These are phyloP conservation scores for Aspergillus sp. DNA, from an alignment of 2,329 filamentous ascomycete genomes.

Conservation along the genomic window DNA sequence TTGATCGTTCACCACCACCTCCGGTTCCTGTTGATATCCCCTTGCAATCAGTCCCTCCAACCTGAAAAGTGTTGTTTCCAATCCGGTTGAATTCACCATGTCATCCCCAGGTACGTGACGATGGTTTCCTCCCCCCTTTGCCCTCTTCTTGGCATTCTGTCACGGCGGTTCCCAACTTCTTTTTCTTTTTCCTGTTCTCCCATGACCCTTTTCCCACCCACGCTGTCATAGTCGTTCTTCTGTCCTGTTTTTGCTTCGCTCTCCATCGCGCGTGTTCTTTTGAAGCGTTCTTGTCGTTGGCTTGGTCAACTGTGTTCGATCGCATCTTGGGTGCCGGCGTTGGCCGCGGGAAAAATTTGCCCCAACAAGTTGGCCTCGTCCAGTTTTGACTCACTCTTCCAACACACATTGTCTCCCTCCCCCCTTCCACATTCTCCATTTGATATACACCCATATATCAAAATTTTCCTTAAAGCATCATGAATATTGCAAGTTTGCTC, in stretches of 20 bases:
- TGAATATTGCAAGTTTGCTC: constrained; percentile 24
- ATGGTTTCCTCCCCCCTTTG: not conserved
- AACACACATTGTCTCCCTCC: not conserved
- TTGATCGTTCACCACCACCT: not conserved
- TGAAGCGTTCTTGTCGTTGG: not conserved
- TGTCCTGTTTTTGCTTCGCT: too few species aligned
- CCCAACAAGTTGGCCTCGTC: not conserved
- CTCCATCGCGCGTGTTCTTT: too few species aligned
- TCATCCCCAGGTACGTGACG: not conserved
- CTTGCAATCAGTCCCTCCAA: not conserved
- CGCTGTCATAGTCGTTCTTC: not conserved
- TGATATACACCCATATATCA: not conserved
- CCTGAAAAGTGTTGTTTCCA: not conserved
- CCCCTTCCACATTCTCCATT: too few species aligned
- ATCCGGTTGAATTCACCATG: not conserved
- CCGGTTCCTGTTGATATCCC: not conserved
- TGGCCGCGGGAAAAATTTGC: not conserved
- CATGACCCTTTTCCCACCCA: not conserved
- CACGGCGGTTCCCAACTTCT: not conserved
- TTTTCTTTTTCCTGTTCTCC: constrained; percentile 7
- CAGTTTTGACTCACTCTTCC: constrained; percentile 2
- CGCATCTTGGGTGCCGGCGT: not conserved
- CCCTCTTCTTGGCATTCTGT: not conserved
- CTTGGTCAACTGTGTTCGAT: not conserved
- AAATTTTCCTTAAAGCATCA: constrained; percentile 10